Evolutionary conservation across 768 basidiomycete genomes (phyloP), one percentile per base, ranked within the genome.

Genomic region (Panaeolus cyanescens): DNA sequence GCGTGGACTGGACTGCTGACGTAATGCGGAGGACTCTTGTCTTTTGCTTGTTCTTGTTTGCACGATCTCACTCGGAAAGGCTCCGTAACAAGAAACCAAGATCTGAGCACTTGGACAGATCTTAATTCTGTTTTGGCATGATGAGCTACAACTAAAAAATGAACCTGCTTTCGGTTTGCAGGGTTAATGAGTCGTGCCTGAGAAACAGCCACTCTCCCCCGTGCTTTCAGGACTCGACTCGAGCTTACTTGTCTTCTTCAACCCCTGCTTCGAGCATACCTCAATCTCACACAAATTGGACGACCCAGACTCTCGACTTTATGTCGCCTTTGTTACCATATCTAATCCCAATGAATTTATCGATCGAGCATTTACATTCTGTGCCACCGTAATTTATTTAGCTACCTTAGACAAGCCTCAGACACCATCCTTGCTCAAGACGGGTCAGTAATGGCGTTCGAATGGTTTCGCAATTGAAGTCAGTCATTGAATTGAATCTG

Each of bases 141-240:
- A 68, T 69, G 68, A 71, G 45, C 45, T 42, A 50, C 65, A 58
- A 69, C 66, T 63, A 63, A 70, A 67, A 60, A 22, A 50, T 50
- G 58, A 59, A 54, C 62, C 62, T 59, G 32, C 45, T 50, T 28
- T 50, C 45, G 45, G 45, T 50, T 25, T 50, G 37, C 60, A 62
- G 60, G 63, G 63, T 56, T 54, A 55, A 64, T 65, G 61, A 62
- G 45, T 33, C 40, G 72, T 74, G 63, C 74, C 72, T 71, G 68
- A 68, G 66, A 71, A 68, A 74, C 75, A 75, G 75, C 73, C 75
- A 75, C 40, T 22, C 72, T 64, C 56, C 60, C 75, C 76, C 77
- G 77, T 70, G 62, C 71, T 75, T 75, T 67, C 71, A 77, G 75
- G 76, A 76, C 66, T 42, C 40, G 45, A 50, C 20, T 22, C 40